Conservation (phyloP, 306 rosid species). For the Dryas octopetala region DNA sequence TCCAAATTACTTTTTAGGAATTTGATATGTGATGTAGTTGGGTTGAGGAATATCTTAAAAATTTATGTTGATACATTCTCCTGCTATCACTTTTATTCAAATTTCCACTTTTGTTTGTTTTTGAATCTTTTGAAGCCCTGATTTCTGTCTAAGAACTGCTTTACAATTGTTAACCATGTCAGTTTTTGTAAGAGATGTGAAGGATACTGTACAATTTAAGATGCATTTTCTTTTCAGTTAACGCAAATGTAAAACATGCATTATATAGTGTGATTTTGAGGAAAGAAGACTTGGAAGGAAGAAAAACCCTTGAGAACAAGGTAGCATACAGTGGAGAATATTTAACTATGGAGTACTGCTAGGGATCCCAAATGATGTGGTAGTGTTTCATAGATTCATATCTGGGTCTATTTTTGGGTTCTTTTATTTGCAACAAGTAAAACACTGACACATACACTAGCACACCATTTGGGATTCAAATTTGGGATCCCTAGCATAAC, state of each 20-base stretch:
- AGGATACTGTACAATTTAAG: not conserved
- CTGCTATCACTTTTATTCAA: not conserved
- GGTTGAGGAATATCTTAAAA: not conserved
- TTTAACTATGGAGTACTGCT: not conserved
- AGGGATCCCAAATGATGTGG: too few species aligned
- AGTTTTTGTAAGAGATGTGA: not conserved
- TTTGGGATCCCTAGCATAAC: too few species aligned
- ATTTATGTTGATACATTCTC: conserved; percentile 3
- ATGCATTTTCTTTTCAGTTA: not conserved
- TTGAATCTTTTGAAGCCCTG: too few species aligned
- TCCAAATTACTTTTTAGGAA: not conserved
- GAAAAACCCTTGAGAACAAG: not conserved
- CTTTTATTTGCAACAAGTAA: too few species aligned
- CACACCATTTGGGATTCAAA: too few species aligned
- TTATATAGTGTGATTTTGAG: not conserved
- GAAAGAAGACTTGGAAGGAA: not conserved
- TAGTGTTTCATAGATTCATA: too few species aligned
- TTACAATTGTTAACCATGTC: not conserved
- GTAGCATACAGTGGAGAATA: not conserved
- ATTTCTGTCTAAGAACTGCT: not conserved
- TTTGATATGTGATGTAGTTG: not conserved
- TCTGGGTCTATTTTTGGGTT: too few species aligned
- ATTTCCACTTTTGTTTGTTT: too few species aligned
- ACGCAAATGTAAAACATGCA: too few species aligned
- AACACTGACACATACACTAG: too few species aligned